Conservation (phyloP, 768 basidiomycete genomes). For the Russula lepida region DNA sequence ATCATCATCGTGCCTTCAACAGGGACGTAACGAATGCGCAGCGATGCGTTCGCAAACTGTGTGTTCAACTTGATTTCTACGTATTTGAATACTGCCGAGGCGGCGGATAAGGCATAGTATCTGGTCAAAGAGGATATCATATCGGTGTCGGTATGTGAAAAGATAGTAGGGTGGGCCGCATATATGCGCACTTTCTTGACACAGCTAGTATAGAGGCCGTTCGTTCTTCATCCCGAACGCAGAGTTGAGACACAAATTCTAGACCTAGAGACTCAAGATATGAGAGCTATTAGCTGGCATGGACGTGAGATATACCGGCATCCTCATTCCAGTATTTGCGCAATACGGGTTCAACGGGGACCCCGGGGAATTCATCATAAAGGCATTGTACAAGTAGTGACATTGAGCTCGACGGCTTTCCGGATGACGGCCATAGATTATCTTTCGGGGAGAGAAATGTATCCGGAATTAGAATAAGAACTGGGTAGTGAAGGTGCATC, state of each 20-base stretch:
- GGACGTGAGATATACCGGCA: constrained; percentile 40
- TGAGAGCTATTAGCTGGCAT: background rate
- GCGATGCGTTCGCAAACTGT: constrained; percentile 58
- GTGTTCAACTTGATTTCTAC: constrained; percentile 62
- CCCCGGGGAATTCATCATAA: constrained; percentile 61
- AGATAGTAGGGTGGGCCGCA: constrained; percentile 3
- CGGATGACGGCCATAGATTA: constrained; percentile 35
- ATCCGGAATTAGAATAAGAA: constrained; percentile 70
- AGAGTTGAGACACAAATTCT: constrained; percentile 70
- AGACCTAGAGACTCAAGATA: constrained; percentile 41
- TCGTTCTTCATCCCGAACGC: constrained; percentile 73
- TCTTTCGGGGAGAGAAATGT: constrained; percentile 63
- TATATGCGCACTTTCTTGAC: constrained; percentile 64
- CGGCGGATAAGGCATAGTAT: constrained; percentile 83
- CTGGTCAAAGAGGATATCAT: constrained; percentile 33
- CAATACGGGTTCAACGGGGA: constrained; percentile 59
- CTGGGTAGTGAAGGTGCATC: constrained; percentile 69
- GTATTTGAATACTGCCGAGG: constrained; percentile 82
- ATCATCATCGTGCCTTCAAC: constrained; percentile 94
- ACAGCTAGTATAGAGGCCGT: constrained; percentile 72
- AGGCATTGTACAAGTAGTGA: constrained; percentile 68
- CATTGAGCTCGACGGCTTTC: constrained; percentile 38
- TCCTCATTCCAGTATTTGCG: constrained; percentile 83
- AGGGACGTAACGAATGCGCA: constrained; percentile 67
- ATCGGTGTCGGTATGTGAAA: constrained; percentile 4